Evolutionary conservation across 305 asterid genomes (phyloP).

Genomic region (Solanum hybrid): DNA sequence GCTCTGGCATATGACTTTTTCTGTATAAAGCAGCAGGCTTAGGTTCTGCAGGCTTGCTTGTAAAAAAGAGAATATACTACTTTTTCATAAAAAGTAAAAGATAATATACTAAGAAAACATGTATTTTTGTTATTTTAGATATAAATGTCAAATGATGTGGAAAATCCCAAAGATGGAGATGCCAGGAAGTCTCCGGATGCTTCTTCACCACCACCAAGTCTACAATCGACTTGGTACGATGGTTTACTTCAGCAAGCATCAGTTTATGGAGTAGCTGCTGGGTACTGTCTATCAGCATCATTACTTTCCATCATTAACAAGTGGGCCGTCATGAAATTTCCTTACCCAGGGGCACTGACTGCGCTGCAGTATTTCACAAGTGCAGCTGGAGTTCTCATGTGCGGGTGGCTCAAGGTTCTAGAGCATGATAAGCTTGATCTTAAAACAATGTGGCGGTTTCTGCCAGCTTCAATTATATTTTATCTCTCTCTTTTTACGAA

Average conservation of each 20-base stretch:
- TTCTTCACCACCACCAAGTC: slow-evolving; percentile 14
- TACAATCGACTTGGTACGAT: slow-evolving; percentile 32
- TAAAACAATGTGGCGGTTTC: slow-evolving; percentile 72
- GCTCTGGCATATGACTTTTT: background rate
- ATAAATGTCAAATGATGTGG: slow-evolving; percentile 70
- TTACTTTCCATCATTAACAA: slow-evolving; percentile 81
- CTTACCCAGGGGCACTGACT: slow-evolving; percentile 87
- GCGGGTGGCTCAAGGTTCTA: slow-evolving; percentile 51
- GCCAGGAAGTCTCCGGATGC: slow-evolving; percentile 11
- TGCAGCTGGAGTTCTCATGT: slow-evolving; percentile 58
- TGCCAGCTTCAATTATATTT: slow-evolving; percentile 83
- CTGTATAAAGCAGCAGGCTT: background rate
- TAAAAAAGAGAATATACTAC: background rate
- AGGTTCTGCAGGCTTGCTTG: background rate
- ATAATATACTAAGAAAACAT: background rate
- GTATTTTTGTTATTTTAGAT: background rate
- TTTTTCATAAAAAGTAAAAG: background rate
- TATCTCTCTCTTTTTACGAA: slow-evolving; percentile 76
- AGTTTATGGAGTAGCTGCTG: slow-evolving; percentile 78
- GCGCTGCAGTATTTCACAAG: slow-evolving; percentile 90
- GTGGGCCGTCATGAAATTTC: slow-evolving; percentile 96
- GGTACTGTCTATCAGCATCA: slow-evolving; percentile 83
- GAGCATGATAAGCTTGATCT: slow-evolving; percentile 77
- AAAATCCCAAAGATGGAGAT: slow-evolving; percentile 40
- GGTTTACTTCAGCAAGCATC: slow-evolving; percentile 61